phyloP scores from a whole-genome alignment of 2,329 filamentous ascomycete genomes.

The Rhexocercosporidium sp. region DNA sequence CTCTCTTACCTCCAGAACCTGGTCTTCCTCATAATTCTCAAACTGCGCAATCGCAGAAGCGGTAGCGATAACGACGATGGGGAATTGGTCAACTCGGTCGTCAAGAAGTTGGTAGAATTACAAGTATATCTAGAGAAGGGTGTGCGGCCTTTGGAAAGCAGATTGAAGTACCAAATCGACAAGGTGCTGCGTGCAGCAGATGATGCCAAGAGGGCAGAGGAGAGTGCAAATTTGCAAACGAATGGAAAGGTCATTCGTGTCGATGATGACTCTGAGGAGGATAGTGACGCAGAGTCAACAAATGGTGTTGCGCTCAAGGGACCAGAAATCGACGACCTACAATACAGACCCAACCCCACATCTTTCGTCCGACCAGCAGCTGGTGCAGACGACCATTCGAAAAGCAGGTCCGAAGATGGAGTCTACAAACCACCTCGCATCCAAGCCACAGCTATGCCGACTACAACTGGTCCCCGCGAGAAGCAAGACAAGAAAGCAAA shows the following conservation, averaged over 20 bases:
- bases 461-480: slow-evolving; percentile 50
- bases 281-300: slow-evolving; percentile 40
- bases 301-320: slow-evolving; percentile 34
- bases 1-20: slow-evolving; percentile 95
- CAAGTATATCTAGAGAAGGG: slow-evolving; percentile 94
- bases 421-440: slow-evolving; percentile 91
- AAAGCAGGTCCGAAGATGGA: slow-evolving; percentile 58
- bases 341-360: slow-evolving; percentile 65
- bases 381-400: slow-evolving; percentile 37
- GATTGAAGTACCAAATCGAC: slow-evolving; percentile 94
- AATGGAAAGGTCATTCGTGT: slow-evolving; percentile 21
- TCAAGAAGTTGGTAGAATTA: slow-evolving; percentile 87
- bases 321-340: slow-evolving; percentile 59
- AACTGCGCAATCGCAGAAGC: slow-evolving; percentile 64
- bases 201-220: slow-evolving; percentile 49
- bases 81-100: slow-evolving; percentile 67
- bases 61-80: slow-evolving; percentile 46
- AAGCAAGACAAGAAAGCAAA: slow-evolving; percentile 65
- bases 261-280: slow-evolving; percentile 39
- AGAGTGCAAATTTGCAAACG: slow-evolving; percentile 45
- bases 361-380: slow-evolving; percentile 44
- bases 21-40: slow-evolving; percentile 83
- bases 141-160: slow-evolving; percentile 85
- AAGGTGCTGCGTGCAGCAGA: slow-evolving; percentile 90
- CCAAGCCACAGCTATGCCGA: slow-evolving; percentile 83